Evolutionary conservation across 177 flowering plant genomes (phyloP).

Genomic region (Vitis hybrid): DNA sequence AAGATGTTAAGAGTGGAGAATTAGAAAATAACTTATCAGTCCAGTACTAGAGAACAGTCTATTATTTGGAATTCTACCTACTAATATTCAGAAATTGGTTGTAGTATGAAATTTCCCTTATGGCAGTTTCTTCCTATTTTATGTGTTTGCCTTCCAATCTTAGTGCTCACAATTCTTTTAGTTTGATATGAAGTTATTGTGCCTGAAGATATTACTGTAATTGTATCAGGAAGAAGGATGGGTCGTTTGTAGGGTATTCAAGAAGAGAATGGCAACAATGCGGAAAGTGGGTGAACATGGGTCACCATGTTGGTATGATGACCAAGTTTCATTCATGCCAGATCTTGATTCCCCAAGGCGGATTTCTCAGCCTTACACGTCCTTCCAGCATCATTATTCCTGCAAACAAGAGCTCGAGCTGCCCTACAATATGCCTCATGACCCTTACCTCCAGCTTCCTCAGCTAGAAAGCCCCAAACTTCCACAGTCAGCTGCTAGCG

Average conservation of each 20-base stretch:
- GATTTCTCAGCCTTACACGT: conserved; percentile 20
- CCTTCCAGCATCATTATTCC: conserved; percentile 24
- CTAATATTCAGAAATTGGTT: neutral
- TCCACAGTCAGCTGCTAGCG: conserved; percentile 35
- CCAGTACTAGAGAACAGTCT: neutral
- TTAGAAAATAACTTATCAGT: neutral
- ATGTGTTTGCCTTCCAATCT: neutral
- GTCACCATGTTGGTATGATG: conserved; percentile 59
- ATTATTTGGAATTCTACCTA: neutral
- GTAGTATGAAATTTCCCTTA: neutral
- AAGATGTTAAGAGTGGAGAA: neutral
- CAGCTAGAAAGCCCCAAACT: conserved; percentile 76
- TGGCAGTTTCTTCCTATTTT: neutral
- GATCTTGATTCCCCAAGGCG: conserved; percentile 45
- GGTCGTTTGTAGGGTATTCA: conserved; percentile 74
- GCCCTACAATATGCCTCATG: conserved; percentile 32
- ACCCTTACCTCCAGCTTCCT: conserved; percentile 72
- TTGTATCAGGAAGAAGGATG: conserved; percentile 71
- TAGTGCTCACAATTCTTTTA: neutral
- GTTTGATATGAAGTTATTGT: neutral
- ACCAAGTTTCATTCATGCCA: conserved; percentile 57
- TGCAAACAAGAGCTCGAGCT: conserved; percentile 54
- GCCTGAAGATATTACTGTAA: neutral
- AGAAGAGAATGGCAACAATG: conserved; percentile 47
- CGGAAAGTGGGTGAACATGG: conserved; percentile 42